Percentiles rank a stretch among this genome's conserved stretches.
Evolutionary conservation across 345 rosid genomes (phyloP).

Genomic region (Murraya paniculata): DNA sequence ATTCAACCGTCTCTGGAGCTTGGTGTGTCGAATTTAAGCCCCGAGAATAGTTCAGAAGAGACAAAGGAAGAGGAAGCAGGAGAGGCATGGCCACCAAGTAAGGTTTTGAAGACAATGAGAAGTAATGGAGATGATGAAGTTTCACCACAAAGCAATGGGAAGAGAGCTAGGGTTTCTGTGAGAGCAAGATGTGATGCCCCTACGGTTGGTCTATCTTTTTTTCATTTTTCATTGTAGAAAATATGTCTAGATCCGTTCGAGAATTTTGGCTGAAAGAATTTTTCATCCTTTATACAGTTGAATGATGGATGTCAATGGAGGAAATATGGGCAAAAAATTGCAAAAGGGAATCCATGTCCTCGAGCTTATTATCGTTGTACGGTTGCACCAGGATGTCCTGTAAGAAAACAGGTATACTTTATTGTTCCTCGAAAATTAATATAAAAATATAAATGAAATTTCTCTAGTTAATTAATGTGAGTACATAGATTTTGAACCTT

Average conservation of each 20-base stretch:
- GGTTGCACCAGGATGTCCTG: constrained; percentile 73
- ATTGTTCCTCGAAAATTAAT: too few species aligned
- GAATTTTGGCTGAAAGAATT: background rate
- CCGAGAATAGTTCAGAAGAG: constrained; percentile 34
- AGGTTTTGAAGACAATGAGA: constrained; percentile 42
- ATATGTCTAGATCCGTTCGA: background rate
- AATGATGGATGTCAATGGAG: constrained; percentile 98
- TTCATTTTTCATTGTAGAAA: background rate
- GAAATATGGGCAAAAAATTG: constrained; percentile 88
- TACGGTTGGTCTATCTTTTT: constrained; percentile 40
- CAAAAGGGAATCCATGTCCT: constrained; percentile 92
- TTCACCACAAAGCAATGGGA: constrained; percentile 50
- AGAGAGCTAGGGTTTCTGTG: constrained; percentile 90
- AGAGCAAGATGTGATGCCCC: constrained; percentile 86
- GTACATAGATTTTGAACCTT: too few species aligned
- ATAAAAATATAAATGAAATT: too few species aligned
- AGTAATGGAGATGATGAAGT: constrained; percentile 42
- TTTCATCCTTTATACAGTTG: constrained; percentile 44
- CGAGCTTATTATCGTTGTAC: constrained; percentile 93
- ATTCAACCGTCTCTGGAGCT: constrained; percentile 21
- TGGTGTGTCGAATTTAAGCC: constrained; percentile 28
- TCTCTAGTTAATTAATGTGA: too few species aligned
- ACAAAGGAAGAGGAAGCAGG: constrained; percentile 38
- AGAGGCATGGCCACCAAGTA: constrained; percentile 53
- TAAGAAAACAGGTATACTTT: constrained; percentile 73